A percentile compares a stretch with the other conserved stretches of the same genome.
phyloP scores from a whole-genome alignment of 768 basidiomycete genomes.

The Auriscalpium orientale region DNA sequence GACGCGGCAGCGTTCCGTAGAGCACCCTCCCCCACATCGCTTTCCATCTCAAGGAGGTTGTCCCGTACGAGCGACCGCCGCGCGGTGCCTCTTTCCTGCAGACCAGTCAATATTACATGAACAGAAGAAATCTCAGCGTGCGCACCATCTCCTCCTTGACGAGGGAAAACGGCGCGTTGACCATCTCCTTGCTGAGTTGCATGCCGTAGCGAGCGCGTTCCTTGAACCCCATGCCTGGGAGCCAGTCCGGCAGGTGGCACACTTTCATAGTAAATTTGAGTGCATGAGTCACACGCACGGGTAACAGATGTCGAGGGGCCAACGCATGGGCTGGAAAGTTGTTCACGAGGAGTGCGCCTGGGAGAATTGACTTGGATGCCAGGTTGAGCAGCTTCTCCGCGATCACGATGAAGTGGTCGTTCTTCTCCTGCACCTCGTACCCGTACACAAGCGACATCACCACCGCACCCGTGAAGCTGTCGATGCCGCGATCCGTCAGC shows the following conservation, averaged over 20 bases:
- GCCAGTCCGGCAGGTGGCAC: constrained; percentile 2
- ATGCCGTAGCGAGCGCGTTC: background rate
- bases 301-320: too few relatives aligned
- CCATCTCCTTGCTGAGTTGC: constrained; percentile 3
- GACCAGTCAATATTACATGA: background rate
- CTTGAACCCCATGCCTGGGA: constrained; percentile 6
- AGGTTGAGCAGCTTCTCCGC: constrained; percentile 3
- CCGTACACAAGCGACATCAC: constrained; percentile 6
- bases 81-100: constrained; percentile 5
- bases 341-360: constrained; percentile 1
- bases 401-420: constrained; percentile 2
- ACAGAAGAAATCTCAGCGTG: background rate
- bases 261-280: background rate
- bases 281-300: background rate
- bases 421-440: constrained; percentile 4
- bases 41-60: background rate
- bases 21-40: background rate
- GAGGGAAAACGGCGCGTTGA: constrained; percentile 3
- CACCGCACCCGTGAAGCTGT: background rate
- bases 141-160: constrained; percentile 7
- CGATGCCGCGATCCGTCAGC: background rate
- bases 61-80: constrained; percentile 7
- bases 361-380: constrained; percentile 1
- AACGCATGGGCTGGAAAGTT: background rate
- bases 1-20: constrained; percentile 3